Evolutionary conservation across 441 rosid genomes (phyloP).

Genomic region (Geranium incanum): DNA sequence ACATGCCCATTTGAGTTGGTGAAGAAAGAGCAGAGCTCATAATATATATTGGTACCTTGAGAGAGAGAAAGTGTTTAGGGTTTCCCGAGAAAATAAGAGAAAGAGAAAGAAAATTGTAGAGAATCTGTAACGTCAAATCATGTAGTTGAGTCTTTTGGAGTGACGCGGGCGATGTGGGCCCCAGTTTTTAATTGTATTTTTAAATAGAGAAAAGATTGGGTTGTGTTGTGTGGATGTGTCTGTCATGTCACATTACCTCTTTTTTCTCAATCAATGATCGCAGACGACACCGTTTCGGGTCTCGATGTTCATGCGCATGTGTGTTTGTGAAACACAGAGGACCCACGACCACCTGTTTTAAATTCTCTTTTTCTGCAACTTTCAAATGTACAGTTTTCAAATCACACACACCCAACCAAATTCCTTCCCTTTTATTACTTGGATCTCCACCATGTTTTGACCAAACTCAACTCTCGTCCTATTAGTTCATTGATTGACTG

Average conservation of each 20-base stretch:
- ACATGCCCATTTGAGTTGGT: not conserved
- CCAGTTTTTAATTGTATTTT: constrained; percentile 13
- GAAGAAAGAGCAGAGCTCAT: not conserved
- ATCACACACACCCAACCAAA: no score
- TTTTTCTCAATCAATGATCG: not conserved
- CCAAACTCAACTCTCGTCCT: no score
- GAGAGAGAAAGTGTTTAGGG: not conserved
- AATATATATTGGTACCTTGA: not conserved
- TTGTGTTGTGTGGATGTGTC: constrained; percentile 16
- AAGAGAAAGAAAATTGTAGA: constrained; percentile 23
- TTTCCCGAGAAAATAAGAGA: not conserved
- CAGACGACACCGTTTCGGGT: not conserved
- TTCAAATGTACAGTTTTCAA: no score
- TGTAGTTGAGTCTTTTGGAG: constrained; percentile 37
- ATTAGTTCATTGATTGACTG: no score
- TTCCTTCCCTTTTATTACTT: no score
- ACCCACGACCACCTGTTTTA: not conserved
- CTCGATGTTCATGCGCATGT: not conserved
- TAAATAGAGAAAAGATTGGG: not conserved
- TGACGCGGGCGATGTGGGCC: constrained; percentile 17
- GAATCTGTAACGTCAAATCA: constrained; percentile 62
- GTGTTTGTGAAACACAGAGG: not conserved
- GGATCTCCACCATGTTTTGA: no score
- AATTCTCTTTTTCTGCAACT: no score
- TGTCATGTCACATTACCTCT: constrained; percentile 25